Percentiles rank a stretch among this genome's conserved stretches.
These are phyloP conservation scores for Pichia sp. DNA, from an alignment of 1,139 yeast species.

Conservation along the genomic window DNA sequence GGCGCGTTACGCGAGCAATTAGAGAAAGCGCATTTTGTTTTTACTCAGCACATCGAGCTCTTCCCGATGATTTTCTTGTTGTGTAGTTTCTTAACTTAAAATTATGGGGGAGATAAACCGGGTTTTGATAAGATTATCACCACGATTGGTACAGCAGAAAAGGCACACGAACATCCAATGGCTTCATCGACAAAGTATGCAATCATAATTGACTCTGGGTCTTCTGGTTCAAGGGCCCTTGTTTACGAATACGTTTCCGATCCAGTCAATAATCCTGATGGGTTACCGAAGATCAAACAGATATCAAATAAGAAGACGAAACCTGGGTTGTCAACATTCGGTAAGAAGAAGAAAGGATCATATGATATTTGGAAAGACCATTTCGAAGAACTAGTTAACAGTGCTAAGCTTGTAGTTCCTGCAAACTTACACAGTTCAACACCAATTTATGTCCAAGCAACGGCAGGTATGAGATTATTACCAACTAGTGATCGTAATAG, in stretches of 20 bases:
- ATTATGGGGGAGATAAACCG: too few species aligned
- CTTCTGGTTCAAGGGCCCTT: slow-evolving; percentile 76
- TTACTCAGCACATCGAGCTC: too few species aligned
- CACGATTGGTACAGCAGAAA: not conserved
- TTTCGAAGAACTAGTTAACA: slow-evolving; percentile 50
- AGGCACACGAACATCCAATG: not conserved
- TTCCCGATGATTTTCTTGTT: too few species aligned
- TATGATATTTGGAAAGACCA: slow-evolving; percentile 59
- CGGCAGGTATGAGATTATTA: slow-evolving; percentile 80
- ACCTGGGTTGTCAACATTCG: slow-evolving; percentile 69
- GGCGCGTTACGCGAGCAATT: too few species aligned
- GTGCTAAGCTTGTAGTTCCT: slow-evolving; percentile 63
- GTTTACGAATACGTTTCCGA: slow-evolving; percentile 52
- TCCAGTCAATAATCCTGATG: slow-evolving; percentile 33
- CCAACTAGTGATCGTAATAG: slow-evolving; percentile 44
- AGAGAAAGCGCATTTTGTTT: too few species aligned
- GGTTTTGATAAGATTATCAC: too few species aligned
- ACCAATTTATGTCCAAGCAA: slow-evolving; percentile 71
- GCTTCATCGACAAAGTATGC: slow-evolving; percentile 48
- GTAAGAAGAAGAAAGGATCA: slow-evolving; percentile 36
- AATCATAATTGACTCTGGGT: slow-evolving; percentile 77
- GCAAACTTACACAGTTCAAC: slow-evolving; percentile 49
- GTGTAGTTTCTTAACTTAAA: too few species aligned
- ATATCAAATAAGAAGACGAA: slow-evolving; percentile 61
- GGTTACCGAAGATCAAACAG: slow-evolving; percentile 64